These are phyloP conservation scores for Backusella tuberculispora DNA, from an alignment of 192 early-diverging fungal species.

Conservation along the genomic window DNA sequence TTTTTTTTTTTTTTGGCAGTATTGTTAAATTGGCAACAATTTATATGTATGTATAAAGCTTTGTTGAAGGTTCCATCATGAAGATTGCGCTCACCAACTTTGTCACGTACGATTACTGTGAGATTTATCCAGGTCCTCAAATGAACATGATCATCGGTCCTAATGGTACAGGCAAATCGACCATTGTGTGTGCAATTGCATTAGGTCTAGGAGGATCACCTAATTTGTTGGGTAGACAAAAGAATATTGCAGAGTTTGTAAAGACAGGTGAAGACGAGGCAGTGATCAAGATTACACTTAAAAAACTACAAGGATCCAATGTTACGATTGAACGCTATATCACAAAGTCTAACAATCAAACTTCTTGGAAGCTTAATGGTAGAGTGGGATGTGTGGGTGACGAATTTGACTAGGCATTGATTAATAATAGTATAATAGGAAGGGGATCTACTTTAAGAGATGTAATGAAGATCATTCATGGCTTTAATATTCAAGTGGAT, in stretches of 20 bases:
- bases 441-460: constrained; percentile 61
- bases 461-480: constrained; percentile 62
- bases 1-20: neutral
- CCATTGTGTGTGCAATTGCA: constrained; percentile 94
- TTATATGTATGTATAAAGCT: constrained; percentile 34
- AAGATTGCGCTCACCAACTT: constrained; percentile 85
- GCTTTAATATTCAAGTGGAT: constrained; percentile 89
- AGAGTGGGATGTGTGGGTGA: constrained; percentile 2
- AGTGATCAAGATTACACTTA: constrained; percentile 86
- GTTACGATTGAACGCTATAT: constrained; percentile 65
- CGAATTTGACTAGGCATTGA: neutral
- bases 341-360: constrained; percentile 64
- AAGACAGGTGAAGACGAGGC: constrained; percentile 85
- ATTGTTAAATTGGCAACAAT: neutral
- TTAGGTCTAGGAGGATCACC: constrained; percentile 88
- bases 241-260: constrained; percentile 90
- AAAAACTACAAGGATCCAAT: constrained; percentile 44
- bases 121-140: constrained; percentile 87
- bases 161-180: constrained; percentile 96
- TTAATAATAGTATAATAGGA: constrained; percentile 44
- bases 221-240: constrained; percentile 78
- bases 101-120: constrained; percentile 91
- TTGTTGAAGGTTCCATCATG: constrained; percentile 70
- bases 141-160: constrained; percentile 99
- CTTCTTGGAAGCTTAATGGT: constrained; percentile 86